These are phyloP conservation scores for Metarhizium brunneum DNA, from an alignment of 2,329 filamentous ascomycete species.

Conservation along the genomic window DNA sequence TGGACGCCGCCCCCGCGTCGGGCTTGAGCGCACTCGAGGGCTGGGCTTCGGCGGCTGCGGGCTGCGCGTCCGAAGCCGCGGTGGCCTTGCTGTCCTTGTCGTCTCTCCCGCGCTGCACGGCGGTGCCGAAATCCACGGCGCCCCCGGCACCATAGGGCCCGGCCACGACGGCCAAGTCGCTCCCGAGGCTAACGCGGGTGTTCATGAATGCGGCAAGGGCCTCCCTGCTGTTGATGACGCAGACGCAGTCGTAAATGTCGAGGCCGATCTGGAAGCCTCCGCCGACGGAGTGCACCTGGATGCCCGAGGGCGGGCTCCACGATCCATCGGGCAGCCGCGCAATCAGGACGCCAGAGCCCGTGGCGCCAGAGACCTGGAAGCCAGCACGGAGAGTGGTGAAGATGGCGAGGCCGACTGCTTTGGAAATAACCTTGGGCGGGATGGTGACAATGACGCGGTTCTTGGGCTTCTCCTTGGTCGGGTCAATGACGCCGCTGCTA, in stretches of 20 bases:
- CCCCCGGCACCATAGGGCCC: constrained; percentile 63
- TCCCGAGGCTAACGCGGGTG: constrained; percentile 66
- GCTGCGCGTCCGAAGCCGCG: background rate
- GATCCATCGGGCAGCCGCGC: constrained; percentile 52
- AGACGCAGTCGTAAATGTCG: constrained; percentile 83
- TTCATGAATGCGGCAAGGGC: constrained; percentile 71
- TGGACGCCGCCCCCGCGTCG: constrained; percentile 6
- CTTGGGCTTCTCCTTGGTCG: constrained; percentile 31
- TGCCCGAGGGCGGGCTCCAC: constrained; percentile 77
- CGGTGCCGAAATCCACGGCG: constrained; percentile 49
- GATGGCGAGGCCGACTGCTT: constrained; percentile 60
- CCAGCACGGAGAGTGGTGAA: constrained; percentile 63
- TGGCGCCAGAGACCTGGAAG: constrained; percentile 56
- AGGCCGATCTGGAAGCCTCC: constrained; percentile 73
- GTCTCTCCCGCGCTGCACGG: constrained; percentile 13
- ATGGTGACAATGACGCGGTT: constrained; percentile 43
- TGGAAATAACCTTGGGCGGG: constrained; percentile 49
- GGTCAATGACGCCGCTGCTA: constrained; percentile 18
- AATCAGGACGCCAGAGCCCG: constrained; percentile 56
- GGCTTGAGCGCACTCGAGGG: constrained; percentile 17
- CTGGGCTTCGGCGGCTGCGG: background rate
- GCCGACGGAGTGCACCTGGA: constrained; percentile 71
- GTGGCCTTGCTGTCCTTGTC: background rate
- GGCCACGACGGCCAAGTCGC: constrained; percentile 68
- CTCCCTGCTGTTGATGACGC: constrained; percentile 71